Conservation (phyloP, 2,329 filamentous ascomycete species). For the Leptosphaerulina australis region DNA sequence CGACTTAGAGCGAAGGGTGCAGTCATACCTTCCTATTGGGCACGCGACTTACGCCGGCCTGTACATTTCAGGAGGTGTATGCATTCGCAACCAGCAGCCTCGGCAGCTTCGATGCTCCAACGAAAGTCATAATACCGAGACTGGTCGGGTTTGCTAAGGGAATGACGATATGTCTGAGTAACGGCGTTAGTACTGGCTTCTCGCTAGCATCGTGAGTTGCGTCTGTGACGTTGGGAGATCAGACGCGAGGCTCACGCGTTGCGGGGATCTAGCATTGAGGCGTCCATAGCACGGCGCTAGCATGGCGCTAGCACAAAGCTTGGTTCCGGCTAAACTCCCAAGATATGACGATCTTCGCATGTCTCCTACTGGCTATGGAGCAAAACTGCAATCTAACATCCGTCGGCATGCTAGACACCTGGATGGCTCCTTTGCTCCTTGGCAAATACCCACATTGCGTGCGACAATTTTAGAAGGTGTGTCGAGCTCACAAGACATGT, state of each 20-base stretch:
- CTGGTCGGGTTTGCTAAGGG: background rate
- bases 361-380: conserved; percentile 9
- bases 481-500: conserved; percentile 11
- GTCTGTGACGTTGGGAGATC: conserved; percentile 17
- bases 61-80: conserved; percentile 5
- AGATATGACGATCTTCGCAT: background rate
- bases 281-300: conserved; percentile 1
- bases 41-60: conserved; percentile 3
- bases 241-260: conserved; percentile 15
- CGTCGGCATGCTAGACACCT: conserved; percentile 1
- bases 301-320: conserved; percentile 3
- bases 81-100: background rate
- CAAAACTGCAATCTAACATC: conserved; percentile 7
- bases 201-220: conserved; percentile 16
- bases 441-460: conserved; percentile 9
- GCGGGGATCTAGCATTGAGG: conserved; percentile 3
- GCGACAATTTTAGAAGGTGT: conserved; percentile 9
- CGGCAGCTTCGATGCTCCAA: background rate
- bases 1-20: background rate
- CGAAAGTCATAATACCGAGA: conserved; percentile 5
- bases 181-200: conserved; percentile 10
- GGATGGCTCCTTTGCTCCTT: background rate
- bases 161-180: conserved; percentile 15
- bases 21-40: conserved; percentile 12
- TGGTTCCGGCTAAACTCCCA: conserved; percentile 1